Base-by-base conservation (phyloP, 1,139 yeast genomes). In the Ogataea hybrid region DNA sequence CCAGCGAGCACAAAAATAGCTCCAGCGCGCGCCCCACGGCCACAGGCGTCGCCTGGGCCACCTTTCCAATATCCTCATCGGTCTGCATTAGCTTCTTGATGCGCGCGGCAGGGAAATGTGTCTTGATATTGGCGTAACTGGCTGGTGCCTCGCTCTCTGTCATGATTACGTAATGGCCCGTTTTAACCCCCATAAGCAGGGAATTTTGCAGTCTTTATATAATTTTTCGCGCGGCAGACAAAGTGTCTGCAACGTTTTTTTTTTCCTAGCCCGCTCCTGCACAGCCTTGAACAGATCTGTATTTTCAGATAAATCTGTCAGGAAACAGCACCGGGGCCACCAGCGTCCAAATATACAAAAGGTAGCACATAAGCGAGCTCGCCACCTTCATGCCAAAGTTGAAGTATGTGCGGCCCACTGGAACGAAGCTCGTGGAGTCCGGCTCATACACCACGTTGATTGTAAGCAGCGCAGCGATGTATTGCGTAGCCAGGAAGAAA, bases 51-150 rank as follows among this genome's bases (percentile, higher is more conserved):
- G 97, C 97, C 62, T 90, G 97, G 8, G 98, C 97, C 12, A 94
- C 98, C 63, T 92, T 92, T 5, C 99, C 99, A 37, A 92, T 90
- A 53, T 92, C 99, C 54, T 92, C 98, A 63, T 92, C 99, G 39
- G 95, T 84, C 62, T 92, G 98, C 97, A 92, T 90, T 45, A 92
- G 79, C 59, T 94, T 86, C 69, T 92, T 92, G 61, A 92, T 90
- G 50, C 97, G 77, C 3, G 98, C 98, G 38, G 95, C 95, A 5
- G 98, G 98, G 68, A 92, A 90, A 59, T 92, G 95, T 35, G 97
- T 90, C 65, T 87, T 88, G 57, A 90, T 85, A 48, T 69, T 68
- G 35, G 73, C 80, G 43, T 57, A 62, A 10, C 55, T 48, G 25
- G 43, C 46, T 20, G 47, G 37, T 18, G 31, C 39, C 32, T 30